Evolutionary conservation across 495 filamentous ascomycete genomes (phyloP), one percentile per base, ranked within the genome.

Genomic region (Venustampulla echinocandica): DNA sequence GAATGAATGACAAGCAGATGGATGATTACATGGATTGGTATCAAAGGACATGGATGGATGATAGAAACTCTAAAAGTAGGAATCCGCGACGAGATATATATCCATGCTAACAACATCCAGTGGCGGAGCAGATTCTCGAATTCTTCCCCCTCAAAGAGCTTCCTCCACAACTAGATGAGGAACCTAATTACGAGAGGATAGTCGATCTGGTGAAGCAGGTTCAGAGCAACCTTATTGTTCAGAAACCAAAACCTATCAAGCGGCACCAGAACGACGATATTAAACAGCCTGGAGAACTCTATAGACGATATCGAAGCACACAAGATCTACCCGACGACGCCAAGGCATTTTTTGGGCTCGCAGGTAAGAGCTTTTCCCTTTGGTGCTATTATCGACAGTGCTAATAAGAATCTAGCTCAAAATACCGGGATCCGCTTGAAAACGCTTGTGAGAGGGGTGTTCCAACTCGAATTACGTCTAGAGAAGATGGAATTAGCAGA

Each of bases 11-110:
- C 14, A 58, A 68, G 9, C 76, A 93, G 48, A 60, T 96, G 42
- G 82, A 92, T 51, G 75, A 84, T 40, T 94, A 94, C 49, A 69
- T 98, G 70, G 79, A 90, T 61, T 96, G 86, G 85, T 94, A 86
- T 56, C 82, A 90, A 59, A 73, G 75, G 53, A 87, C 69, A 22
- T 93, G 81, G 76, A 57, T 84, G 37, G 71, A 77, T 44, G 64
- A 74, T 14, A 55, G 57, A 10, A 61, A 67, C 15, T 57, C 61
- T 4, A 67, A 64, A 52, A 64, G 72, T 75, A 59, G 44, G 57
- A 46, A 25, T 11, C 28, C 33, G 34, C 14, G 20, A 14, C 4
- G 18, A 9, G 14, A 18, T 6, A 32, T 22, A 24, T 10, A 41
- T 13, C 40, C 20, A 28, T 15, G 30, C 47, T 41, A 44, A 44